Conservation (phyloP, 2,329 filamentous ascomycete species). For the Fusarium hainanense region DNA sequence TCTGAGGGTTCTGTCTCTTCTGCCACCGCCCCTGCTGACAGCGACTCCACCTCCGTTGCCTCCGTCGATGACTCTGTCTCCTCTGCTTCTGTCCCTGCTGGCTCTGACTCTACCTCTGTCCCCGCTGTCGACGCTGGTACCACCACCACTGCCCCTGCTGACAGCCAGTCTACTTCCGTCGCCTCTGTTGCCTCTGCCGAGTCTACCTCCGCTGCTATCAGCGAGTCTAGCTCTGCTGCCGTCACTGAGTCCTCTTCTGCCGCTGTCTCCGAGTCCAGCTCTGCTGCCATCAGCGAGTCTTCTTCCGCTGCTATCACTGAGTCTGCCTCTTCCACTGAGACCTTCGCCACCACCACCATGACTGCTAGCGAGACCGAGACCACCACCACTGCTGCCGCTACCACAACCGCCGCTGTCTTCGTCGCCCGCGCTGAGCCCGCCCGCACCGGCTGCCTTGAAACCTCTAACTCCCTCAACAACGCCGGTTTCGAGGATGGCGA, state of each 20-base stretch:
- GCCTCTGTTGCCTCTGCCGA: background rate
- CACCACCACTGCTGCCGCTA: background rate
- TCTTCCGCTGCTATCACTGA: background rate
- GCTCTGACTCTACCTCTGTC: background rate
- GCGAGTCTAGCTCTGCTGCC: background rate
- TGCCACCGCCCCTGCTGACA: background rate
- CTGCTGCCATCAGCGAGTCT: background rate
- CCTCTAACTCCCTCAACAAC: background rate
- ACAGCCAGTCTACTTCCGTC: background rate
- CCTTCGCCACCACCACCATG: background rate
- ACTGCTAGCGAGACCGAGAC: background rate
- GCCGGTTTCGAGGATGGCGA: conserved; percentile 5
- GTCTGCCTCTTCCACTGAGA: background rate
- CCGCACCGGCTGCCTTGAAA: background rate
- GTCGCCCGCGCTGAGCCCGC: background rate
- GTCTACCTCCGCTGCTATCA: background rate
- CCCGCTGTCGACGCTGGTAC: background rate
- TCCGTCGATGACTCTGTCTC: background rate
- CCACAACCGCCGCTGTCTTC: background rate
- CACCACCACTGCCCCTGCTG: background rate
- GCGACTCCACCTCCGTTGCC: background rate
- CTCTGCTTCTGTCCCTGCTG: background rate
- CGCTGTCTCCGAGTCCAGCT: background rate
- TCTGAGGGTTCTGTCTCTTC: background rate
- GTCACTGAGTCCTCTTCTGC: background rate